Percentiles rank a stretch among this genome's conserved stretches.
Conservation (phyloP, 2,329 filamentous ascomycete species). For the Fusarium nematophilum region DNA sequence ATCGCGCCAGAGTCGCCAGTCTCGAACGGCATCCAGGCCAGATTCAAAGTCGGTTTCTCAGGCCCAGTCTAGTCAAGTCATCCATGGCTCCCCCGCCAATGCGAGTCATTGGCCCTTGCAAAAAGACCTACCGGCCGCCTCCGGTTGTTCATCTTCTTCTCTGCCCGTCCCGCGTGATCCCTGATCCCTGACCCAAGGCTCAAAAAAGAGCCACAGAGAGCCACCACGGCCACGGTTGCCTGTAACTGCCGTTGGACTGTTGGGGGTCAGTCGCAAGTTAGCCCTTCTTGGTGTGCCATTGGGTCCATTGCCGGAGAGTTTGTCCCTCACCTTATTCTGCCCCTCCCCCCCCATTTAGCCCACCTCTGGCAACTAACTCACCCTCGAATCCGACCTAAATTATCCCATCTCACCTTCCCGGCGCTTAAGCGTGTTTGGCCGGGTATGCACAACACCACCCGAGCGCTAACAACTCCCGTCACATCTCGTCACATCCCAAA, state of each 20-base stretch:
- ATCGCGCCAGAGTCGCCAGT: conserved; percentile 9
- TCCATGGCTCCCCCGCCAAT: conserved; percentile 39
- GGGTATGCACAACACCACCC: conserved; percentile 30
- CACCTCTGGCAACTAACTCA: conserved; percentile 12
- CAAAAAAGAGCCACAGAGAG: not conserved
- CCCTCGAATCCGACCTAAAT: conserved; percentile 45
- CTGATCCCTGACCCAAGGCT: conserved; percentile 24
- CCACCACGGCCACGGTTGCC: not conserved
- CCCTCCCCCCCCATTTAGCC: conserved; percentile 8
- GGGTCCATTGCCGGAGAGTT: conserved; percentile 4
- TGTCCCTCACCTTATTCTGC: conserved; percentile 3
- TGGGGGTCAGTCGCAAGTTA: no score
- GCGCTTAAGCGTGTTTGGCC: conserved; percentile 42
- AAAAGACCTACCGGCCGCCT: conserved; percentile 34
- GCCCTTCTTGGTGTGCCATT: conserved; percentile 12
- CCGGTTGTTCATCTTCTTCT: conserved; percentile 26
- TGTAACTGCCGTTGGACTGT: conserved; percentile 1
- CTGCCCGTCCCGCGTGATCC: conserved; percentile 26
- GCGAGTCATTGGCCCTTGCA: conserved; percentile 43
- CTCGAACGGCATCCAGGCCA: conserved; percentile 13
- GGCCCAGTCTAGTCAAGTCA: conserved; percentile 28
- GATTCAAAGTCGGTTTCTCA: conserved; percentile 15
- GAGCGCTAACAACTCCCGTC: conserved; percentile 42
- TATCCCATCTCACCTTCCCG: conserved; percentile 12
- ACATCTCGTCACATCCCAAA: conserved; percentile 35